phyloP scores from a whole-genome alignment of 129 eudicot genomes.

The Flaveria linearis region DNA sequence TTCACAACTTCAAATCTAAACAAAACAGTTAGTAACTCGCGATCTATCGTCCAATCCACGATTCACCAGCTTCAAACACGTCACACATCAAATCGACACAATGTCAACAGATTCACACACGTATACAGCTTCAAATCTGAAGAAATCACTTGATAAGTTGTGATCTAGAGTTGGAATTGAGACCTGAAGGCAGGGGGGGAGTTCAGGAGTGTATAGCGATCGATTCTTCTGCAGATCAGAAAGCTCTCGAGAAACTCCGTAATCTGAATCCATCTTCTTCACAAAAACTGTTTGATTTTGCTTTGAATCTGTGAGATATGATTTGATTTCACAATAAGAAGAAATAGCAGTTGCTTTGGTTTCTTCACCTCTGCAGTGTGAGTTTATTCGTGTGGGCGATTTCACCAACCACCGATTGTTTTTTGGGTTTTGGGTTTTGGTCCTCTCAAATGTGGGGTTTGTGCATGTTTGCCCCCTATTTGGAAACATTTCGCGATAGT shows the following conservation, averaged over 20 bases:
- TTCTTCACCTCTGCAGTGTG: constrained; percentile 29
- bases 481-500: too few species aligned
- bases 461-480: background rate
- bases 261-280: constrained; percentile 72
- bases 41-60: constrained; percentile 4
- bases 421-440: background rate
- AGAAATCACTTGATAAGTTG: background rate
- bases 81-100: constrained; percentile 14
- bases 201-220: constrained; percentile 69
- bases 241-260: constrained; percentile 73
- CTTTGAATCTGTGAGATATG: background rate
- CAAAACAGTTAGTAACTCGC: too few species aligned
- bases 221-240: constrained; percentile 88
- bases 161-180: background rate
- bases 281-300: background rate
- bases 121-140: constrained; percentile 3
- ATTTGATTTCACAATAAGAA: background rate
- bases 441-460: background rate
- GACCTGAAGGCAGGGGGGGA: constrained; percentile 99
- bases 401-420: constrained; percentile 30
- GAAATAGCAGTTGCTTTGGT: constrained; percentile 1
- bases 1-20: background rate
- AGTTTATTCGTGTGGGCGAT: constrained; percentile 20
- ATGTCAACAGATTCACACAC: constrained; percentile 15
- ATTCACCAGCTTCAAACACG: constrained; percentile 21